Evolutionary conservation across 179 eudicot species (phyloP).

Genomic region (Beta lomatogona): DNA sequence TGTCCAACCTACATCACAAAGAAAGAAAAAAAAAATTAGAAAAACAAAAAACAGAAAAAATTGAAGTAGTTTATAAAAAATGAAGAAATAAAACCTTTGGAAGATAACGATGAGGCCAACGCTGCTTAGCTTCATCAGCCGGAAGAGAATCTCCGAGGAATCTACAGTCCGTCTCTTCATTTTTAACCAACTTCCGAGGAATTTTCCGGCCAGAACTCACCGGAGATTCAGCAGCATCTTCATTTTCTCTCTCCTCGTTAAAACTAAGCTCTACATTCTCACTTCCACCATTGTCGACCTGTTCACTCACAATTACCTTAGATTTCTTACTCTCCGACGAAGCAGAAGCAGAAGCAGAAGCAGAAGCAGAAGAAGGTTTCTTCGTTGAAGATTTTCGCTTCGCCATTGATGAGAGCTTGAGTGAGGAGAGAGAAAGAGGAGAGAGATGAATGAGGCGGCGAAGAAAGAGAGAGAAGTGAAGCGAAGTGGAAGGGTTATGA

Average conservation of each 20-base stretch:
- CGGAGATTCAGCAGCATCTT: not conserved
- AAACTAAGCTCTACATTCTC: not conserved
- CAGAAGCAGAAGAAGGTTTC: not conserved
- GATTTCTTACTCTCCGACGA: not conserved
- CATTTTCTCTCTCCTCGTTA: not conserved
- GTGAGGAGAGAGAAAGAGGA: not conserved
- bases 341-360: constrained; percentile 12
- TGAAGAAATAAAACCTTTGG: constrained; percentile 21
- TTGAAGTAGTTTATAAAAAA: too few relatives aligned
- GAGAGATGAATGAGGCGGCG: constrained; percentile 6
- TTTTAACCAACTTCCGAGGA: not conserved
- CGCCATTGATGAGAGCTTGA: constrained; percentile 19
- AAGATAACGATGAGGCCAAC: constrained; percentile 55
- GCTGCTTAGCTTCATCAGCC: constrained; percentile 38
- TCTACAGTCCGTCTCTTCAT: constrained; percentile 21
- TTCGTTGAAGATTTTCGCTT: constrained; percentile 21
- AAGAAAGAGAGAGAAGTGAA: not conserved
- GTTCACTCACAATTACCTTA: not conserved
- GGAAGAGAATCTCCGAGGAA: constrained; percentile 52
- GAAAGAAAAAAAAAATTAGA: not conserved
- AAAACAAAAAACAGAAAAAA: not conserved
- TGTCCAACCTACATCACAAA: not conserved
- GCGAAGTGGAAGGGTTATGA: not conserved
- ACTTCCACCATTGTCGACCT: not conserved
- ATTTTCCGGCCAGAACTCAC: not conserved